Evolutionary conservation across 352 stramenopile species (phyloP), one percentile per base, ranked within the genome.

Genomic region (Blastocystis sp.): DNA sequence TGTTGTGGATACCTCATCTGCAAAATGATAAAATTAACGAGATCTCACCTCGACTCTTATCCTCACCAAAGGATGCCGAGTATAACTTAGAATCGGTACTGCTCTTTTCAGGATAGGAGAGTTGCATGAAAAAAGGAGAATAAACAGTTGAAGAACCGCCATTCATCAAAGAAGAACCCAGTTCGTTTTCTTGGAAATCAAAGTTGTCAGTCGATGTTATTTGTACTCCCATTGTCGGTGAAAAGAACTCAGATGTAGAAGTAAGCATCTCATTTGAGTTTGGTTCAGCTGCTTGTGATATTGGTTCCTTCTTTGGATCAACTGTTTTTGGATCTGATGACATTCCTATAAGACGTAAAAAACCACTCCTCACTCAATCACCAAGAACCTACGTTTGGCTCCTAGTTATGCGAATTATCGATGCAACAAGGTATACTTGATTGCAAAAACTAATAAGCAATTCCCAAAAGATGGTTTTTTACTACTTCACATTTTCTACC

Each of bases 41-140:
- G 30, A 48, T 22, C 64, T 33, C 37, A 84, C 73, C 73, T 15
- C 53, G 4, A 53, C 19, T 24, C 73, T 84, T 84, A n/a, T 30
- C 53, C 30, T 68, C 53, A n/a, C 53, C 35, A 84, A 68, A 84
- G 53, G 48, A 58, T 30, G 53, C 15, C 15, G 73, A 33, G 27
- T 69, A 84, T 22, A 68, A 33, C 30, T 84, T 84, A 11, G 27
- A 62, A 30, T 84, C 73, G 17, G 24, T 30, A 53, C 11, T 51
- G 27, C 27, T 37, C 30, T 48, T 66, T 30, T 84, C 73, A 7
- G 73, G n/a, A 35, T 66, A 68, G 5, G 53, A 24, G 33, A 66
- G n/a, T 27, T 84, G 73, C 73, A 64, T 54, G 19, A 84, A 84
- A 68, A 84, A 84, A 11, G 73, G 73, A 44, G 73, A 84, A 27